Conservation (phyloP, 306 rosid species). For the Cajanus cajan region DNA sequence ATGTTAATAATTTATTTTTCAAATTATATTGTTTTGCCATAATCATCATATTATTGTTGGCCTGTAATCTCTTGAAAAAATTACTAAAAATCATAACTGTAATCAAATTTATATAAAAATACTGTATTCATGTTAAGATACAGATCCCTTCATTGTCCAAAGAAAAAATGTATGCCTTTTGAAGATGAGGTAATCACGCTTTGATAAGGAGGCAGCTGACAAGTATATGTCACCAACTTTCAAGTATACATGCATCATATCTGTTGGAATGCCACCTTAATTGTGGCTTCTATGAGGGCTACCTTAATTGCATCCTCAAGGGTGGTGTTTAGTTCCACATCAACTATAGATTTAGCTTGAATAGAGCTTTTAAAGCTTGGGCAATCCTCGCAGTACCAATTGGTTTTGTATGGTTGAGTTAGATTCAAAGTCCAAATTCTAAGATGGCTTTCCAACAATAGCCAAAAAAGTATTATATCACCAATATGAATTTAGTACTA, state of each 20-base stretch:
- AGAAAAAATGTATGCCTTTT: not conserved
- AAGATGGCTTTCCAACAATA: not conserved
- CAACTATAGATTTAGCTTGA: no score
- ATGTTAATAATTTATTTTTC: not conserved
- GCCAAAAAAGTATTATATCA: not conserved
- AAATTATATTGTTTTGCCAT: not conserved
- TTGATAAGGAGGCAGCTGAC: not conserved
- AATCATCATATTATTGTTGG: not conserved
- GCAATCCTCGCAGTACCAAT: no score
- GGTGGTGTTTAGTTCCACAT: no score
- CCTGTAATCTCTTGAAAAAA: not conserved
- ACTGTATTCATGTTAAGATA: not conserved
- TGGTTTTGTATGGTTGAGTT: no score
- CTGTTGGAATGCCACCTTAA: no score
- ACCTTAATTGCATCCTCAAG: no score
- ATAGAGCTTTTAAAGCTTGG: no score
- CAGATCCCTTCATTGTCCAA: not conserved
- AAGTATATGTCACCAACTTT: not conserved
- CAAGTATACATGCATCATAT: not conserved
- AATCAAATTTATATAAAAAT: not conserved
- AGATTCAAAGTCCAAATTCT: no score
- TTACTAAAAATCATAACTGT: not conserved
- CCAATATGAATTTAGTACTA: slow-evolving; percentile 9
- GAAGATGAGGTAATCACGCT: not conserved
- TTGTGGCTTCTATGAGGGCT: no score